These are phyloP conservation scores for Sporothrix protearum DNA, from an alignment of 2,329 filamentous ascomycete genomes.

Conservation along the genomic window DNA sequence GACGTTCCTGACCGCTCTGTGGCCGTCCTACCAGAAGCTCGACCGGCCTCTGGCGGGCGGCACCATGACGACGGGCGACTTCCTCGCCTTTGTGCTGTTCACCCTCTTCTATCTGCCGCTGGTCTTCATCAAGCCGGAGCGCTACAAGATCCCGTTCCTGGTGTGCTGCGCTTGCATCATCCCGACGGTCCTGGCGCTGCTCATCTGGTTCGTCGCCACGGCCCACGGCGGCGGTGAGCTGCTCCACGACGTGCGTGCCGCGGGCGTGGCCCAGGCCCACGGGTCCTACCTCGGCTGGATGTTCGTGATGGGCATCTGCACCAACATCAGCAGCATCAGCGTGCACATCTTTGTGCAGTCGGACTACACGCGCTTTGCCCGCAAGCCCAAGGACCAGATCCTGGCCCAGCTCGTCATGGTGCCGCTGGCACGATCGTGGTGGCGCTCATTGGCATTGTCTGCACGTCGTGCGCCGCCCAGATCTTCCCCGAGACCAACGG, in stretches of 20 bases:
- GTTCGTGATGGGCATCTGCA: constrained; percentile 40
- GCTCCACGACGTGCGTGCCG: constrained; percentile 27
- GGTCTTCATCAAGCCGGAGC: constrained; percentile 43
- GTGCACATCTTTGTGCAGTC: constrained; percentile 45
- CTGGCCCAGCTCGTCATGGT: constrained; percentile 41
- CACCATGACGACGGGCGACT: constrained; percentile 31
- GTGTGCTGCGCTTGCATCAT: constrained; percentile 35
- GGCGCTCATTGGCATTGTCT: constrained; percentile 40
- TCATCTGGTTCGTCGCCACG: constrained; percentile 37
- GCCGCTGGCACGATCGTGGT: constrained; percentile 40
- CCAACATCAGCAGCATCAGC: constrained; percentile 43
- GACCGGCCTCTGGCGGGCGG: constrained; percentile 31
- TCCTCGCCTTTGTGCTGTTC: constrained; percentile 34
- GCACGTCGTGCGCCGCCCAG: constrained; percentile 30
- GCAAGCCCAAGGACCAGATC: constrained; percentile 40
- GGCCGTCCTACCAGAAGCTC: constrained; percentile 31
- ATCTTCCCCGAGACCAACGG: constrained; percentile 34
- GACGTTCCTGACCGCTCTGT: constrained; percentile 33
- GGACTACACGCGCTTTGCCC: constrained; percentile 45
- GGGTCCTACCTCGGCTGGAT: constrained; percentile 36
- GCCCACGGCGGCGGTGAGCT: constrained; percentile 35
- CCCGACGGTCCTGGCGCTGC: constrained; percentile 35
- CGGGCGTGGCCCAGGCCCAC: constrained; percentile 16
- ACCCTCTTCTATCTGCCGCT: constrained; percentile 38
- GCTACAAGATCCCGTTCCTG: constrained; percentile 35